Percentiles rank a stretch among this genome's conserved stretches.
These are phyloP conservation scores for Lithospermum erythrorhizon DNA, from an alignment of 257 asterid species.

Conservation along the genomic window DNA sequence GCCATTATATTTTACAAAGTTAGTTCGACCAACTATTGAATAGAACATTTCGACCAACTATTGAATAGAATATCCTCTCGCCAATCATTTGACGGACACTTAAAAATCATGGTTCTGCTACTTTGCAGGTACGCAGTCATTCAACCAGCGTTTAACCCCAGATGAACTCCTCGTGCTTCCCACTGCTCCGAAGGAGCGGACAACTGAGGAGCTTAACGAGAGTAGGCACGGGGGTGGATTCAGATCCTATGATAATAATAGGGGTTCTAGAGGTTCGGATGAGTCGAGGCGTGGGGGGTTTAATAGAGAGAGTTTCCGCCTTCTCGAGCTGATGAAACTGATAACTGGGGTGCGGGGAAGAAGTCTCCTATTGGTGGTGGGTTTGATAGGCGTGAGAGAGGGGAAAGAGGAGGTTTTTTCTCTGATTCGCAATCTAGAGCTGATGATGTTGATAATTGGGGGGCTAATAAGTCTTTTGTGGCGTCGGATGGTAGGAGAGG, in stretches of 20 bases:
- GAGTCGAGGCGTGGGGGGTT: constrained; percentile 57
- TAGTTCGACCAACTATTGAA: too few species aligned
- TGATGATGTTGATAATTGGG: constrained; percentile 87
- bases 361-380: constrained; percentile 32
- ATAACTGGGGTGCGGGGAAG: constrained; percentile 77
- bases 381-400: constrained; percentile 69
- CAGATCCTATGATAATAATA: constrained; percentile 42
- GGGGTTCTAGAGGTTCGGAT: constrained; percentile 28
- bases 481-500: constrained; percentile 65
- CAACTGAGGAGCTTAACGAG: constrained; percentile 77
- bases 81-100: too few species aligned
- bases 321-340: constrained; percentile 88
- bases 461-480: constrained; percentile 43
- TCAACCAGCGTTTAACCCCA: constrained; percentile 32
- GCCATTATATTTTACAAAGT: too few species aligned
- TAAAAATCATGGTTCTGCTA: too few species aligned
- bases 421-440: constrained; percentile 78
- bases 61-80: too few species aligned
- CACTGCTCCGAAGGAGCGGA: constrained; percentile 71
- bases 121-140: too few species aligned
- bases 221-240: constrained; percentile 61
- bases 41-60: too few species aligned
- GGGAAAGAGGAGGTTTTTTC: constrained; percentile 72
- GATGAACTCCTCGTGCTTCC: constrained; percentile 55
- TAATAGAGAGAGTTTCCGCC: constrained; percentile 43